Base-by-base conservation (phyloP, 1,284 basidiomycete genomes). In the Fereydounia khargensis region DNA sequence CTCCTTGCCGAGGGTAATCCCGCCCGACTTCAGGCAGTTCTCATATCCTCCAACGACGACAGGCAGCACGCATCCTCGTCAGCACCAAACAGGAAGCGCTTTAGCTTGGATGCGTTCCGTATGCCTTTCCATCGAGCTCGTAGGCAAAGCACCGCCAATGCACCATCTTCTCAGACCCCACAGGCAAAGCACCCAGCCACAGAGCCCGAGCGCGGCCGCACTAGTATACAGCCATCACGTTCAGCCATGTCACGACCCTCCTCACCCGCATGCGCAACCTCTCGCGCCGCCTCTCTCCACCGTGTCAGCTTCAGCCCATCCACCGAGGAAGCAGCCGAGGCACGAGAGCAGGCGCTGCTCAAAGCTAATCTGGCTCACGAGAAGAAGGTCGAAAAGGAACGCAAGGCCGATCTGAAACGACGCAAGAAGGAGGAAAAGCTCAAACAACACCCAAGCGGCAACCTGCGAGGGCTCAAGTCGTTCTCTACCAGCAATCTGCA, bases 241-340 rank as follows among this genome's bases (percentile, higher is more conserved):
- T 58, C 55, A 17, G 37, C 47, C 3, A 34, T 57, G 4, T 6
- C 42, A 0, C 23, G 37, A 3, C 19, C 43, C 10, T 24, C n/a
- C 16, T 20, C 28, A n/a, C 25, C 42, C 11, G n/a, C 27, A 4
- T 42, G 42, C 6, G 38, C 39, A 9, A 39, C 47, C n/a, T 44
- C 46, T 8, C 38, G 46, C 17, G 21, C 35, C 16, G 14, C 31
- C n/a, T 57, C 56, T 2, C 43, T 42, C 9, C 56, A 61, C 32
- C 42, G 61, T 4, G 61, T 64, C 39, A 59, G 55, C 45, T 64
- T 64, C 47, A 60, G 56, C 24, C 61, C 61, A 3, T 64, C 61
- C 3, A 64, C 53, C 25, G 61, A 64, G 16, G 45, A 64, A 22
- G 47, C 39, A 21, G 52, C 50, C 3, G 45, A 55, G 4, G 52